A percentile compares a stretch with the other conserved stretches of the same genome.
phyloP scores from a whole-genome alignment of 495 filamentous ascomycete species.

The Daldinia loculata region DNA sequence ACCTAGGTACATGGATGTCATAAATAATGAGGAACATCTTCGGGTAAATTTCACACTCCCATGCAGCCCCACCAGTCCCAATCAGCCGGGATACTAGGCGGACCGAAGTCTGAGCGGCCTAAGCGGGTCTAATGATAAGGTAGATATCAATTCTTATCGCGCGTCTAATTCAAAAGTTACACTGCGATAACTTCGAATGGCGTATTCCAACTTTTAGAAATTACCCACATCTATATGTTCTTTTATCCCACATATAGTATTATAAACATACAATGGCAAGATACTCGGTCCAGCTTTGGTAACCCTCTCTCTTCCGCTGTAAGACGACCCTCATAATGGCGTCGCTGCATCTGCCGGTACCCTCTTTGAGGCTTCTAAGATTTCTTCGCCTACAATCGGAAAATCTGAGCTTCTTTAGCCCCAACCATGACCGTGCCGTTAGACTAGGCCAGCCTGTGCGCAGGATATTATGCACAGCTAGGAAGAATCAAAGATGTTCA shows the following conservation, averaged over 20 bases:
- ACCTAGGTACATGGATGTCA: neutral
- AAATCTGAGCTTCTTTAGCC: conserved; percentile 58
- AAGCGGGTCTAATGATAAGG: conserved; percentile 25
- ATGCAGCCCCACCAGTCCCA: neutral
- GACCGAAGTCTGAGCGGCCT: conserved; percentile 8
- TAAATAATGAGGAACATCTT: neutral
- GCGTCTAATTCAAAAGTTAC: neutral
- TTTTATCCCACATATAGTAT: neutral
- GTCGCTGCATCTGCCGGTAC: conserved; percentile 51
- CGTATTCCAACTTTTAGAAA: neutral
- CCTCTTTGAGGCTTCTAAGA: conserved; percentile 67
- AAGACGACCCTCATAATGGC: conserved; percentile 34
- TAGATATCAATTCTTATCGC: conserved; percentile 24
- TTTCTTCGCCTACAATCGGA: conserved; percentile 71
- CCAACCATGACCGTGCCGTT: conserved; percentile 49
- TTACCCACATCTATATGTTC: neutral
- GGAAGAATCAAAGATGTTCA: conserved; percentile 28
- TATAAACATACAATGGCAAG: conserved; percentile 17
- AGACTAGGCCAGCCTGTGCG: conserved; percentile 31
- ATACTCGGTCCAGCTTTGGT: conserved; percentile 28
- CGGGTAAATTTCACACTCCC: neutral
- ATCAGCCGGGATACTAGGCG: conserved; percentile 23
- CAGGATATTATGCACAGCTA: conserved; percentile 38
- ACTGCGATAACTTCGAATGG: conserved; percentile 2
- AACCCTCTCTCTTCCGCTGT: neutral